phyloP scores from a whole-genome alignment of 73 alveolate genomes.

The Effrenium voratum region DNA sequence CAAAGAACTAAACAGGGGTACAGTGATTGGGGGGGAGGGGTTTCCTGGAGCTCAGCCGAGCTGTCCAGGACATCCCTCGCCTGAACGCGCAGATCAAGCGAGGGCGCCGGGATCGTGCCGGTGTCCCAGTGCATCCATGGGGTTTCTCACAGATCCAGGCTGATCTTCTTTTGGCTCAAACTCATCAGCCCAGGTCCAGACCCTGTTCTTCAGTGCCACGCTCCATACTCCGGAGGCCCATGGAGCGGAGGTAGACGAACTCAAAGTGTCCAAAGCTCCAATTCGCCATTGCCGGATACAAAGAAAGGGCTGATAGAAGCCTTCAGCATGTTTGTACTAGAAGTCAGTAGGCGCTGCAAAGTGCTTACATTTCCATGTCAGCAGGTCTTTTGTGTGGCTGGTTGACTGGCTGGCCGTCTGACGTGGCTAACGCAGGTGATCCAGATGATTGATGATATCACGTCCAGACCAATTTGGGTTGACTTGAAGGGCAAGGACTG shows the following conservation, averaged over 20 bases:
- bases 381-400: background rate
- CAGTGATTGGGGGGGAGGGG: no score
- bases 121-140: background rate
- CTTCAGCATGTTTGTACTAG: background rate
- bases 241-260: background rate
- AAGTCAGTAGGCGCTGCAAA: background rate
- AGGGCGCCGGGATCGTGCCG: slow-evolving; percentile 75
- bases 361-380: background rate
- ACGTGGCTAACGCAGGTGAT: slow-evolving; percentile 8
- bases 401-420: background rate
- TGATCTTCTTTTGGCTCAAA: background rate
- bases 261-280: background rate
- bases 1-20: no score
- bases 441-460: slow-evolving; percentile 83
- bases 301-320: background rate
- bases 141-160: background rate
- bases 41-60: no score
- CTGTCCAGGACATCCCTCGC: slow-evolving; percentile 73
- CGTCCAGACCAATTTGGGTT: slow-evolving; percentile 90
- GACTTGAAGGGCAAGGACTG: slow-evolving; percentile 94
- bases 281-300: background rate
- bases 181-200: slow-evolving; percentile 50
- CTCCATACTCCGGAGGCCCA: slow-evolving; percentile 88
- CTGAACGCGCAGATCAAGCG: slow-evolving; percentile 92
- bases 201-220: slow-evolving; percentile 92